Evolutionary conservation across 805 yeast species (phyloP), one percentile per base, ranked within the genome.

Genomic region (Suhomyces canberraensis): DNA sequence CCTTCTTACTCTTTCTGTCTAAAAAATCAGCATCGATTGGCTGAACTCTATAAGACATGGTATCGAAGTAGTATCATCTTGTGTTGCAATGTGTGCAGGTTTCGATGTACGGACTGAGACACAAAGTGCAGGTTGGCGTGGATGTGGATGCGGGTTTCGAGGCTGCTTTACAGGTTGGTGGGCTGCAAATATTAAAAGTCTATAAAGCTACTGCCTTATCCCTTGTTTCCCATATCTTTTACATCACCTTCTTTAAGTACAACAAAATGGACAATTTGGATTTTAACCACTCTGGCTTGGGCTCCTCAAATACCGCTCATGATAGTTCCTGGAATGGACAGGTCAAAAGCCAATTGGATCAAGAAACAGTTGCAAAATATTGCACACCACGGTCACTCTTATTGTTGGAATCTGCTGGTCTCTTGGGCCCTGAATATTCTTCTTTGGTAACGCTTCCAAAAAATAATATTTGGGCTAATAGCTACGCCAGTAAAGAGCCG

Each of bases 31-130:
- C 37, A 36, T 47, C 51, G 9, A 43, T 54, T 20, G 40, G 35
- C 11, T 39, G 45, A 4, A 52, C 31, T 31, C 50, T 39, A 33
- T 43, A 48, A 14, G 56, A 45, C 58, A 52, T 51, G n/a, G 7
- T 20, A n/a, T n/a, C n/a, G n/a, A n/a, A n/a, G n/a, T n/a, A n/a
- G 11, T 22, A 16, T 18, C 25, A 6, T 11, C 26, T 29, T 16
- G 6, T 29, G 15, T n/a, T n/a, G n/a, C n/a, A n/a, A n/a, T n/a
- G n/a, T n/a, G n/a, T n/a, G n/a, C n/a, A n/a, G n/a, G n/a, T n/a
- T n/a, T n/a, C n/a, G n/a, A n/a, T n/a, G n/a, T n/a, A n/a, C n/a
- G n/a, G n/a, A n/a, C n/a, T n/a, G n/a, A n/a, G n/a, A n/a, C n/a
- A n/a, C n/a, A n/a, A n/a, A n/a, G n/a, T n/a, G n/a, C n/a, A n/a